Percentiles rank a stretch among this genome's conserved stretches.
phyloP scores from a whole-genome alignment of 2,329 filamentous ascomycete species.

The Pyrenochaeta sp. region DNA sequence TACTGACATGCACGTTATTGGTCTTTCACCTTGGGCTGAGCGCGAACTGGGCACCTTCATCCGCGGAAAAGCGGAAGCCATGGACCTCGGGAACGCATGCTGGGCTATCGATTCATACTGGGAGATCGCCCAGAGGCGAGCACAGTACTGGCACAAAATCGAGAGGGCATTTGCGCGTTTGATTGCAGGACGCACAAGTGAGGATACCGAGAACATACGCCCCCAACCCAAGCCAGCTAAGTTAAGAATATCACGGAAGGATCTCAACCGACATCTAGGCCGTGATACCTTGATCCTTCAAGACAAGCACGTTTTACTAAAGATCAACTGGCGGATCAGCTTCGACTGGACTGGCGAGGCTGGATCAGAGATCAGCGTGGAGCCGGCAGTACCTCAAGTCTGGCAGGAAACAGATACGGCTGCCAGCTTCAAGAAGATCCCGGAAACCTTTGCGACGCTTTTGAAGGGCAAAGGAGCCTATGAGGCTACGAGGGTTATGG shows the following conservation, averaged over 20 bases:
- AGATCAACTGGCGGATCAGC: conserved; percentile 68
- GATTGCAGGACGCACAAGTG: conserved; percentile 18
- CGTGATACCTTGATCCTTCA: conserved; percentile 37
- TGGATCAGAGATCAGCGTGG: conserved; percentile 64
- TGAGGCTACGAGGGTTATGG: conserved; percentile 66
- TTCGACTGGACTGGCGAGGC: conserved; percentile 81
- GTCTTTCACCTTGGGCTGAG: conserved; percentile 66
- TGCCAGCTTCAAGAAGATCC: conserved; percentile 65
- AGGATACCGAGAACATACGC: conserved; percentile 29
- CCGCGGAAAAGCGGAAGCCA: conserved; percentile 47
- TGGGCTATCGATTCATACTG: conserved; percentile 77
- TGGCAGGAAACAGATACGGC: conserved; percentile 70
- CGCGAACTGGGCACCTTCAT: conserved; percentile 67
- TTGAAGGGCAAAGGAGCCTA: conserved; percentile 64
- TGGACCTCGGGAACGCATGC: conserved; percentile 67
- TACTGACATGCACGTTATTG: conserved; percentile 61
- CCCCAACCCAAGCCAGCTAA: conserved; percentile 19
- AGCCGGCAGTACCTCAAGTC: conserved; percentile 66
- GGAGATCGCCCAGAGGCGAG: conserved; percentile 66
- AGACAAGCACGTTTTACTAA: conserved; percentile 55
- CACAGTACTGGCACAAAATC: conserved; percentile 68
- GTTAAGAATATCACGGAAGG: conserved; percentile 46
- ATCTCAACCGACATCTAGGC: conserved; percentile 60
- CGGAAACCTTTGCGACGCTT: conserved; percentile 68
- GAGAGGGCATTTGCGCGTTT: conserved; percentile 57